Base-by-base conservation (phyloP, 2,329 filamentous ascomycete species). In the Daldinia sp. region DNA sequence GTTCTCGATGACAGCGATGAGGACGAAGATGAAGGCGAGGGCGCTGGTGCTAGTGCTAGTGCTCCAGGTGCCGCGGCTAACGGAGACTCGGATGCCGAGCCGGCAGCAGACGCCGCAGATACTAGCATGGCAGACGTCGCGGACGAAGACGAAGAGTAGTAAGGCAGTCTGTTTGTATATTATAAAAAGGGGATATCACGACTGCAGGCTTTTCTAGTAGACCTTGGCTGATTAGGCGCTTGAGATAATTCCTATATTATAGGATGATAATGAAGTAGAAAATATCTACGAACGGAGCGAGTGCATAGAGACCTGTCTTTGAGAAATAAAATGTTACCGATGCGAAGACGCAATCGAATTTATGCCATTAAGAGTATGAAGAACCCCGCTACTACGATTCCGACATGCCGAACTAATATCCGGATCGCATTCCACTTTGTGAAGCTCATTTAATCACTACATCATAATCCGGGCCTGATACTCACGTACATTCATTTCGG, bases 1-100 rank as follows among this genome's bases (percentile, higher is more conserved):
- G 81, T 86, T 25, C 73, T 86, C 53, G 78, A 79, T 35, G 83
- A 86, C 54, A 84, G 82, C 51, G 84, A 86, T 49, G 84, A 86
- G 49, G 83, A 83, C 5, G 82, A 84, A 3, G 80, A 79, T 17
- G 77, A 74, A 15, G 77, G 74, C 1, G 77, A 73, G 23, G 76
- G 62, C 13, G 59, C 56, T 27, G 67, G 62, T n/a, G 60, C 60
- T 23, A 76, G 62, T n/a, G 59, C 56, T 27, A 66, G 62, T n/a
- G 60, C 60, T 23, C 66, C 64, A 2, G 53, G 66, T 37, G 52
- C 57, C 35, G 54, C 57, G 32, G 65, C 56, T 15, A 58, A 65
- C 29, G 51, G 55, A 35, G 57, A 65, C 7, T 64, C 61, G 1
- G 57, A 65, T 5, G 71, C 61, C 17, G 66, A 66, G 35, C 61